Base-by-base conservation (phyloP, 2,329 filamentous ascomycete species). In the Colletotrichum shisoi region DNA sequence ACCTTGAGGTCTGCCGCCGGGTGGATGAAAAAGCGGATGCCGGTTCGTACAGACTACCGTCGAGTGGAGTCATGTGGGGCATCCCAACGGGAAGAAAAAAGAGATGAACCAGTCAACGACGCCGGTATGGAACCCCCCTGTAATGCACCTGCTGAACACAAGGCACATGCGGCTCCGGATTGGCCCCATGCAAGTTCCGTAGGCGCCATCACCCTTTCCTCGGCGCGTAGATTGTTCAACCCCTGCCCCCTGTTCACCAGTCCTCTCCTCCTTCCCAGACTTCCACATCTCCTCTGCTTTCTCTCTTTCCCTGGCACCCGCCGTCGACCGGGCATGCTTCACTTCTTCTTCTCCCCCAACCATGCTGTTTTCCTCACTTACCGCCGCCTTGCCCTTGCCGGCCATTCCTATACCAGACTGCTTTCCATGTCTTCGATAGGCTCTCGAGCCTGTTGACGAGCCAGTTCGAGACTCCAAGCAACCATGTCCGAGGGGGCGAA, bases 131-230 rank as follows among this genome's bases (percentile, higher is more conserved):
- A n/a, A 2, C 27, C 31, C 44, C 67, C 69, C 31, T 67, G 67
- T 21, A 63, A 62, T 59, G 58, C 58, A 69, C 49, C 63, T 60
- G 57, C 57, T 69, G 57, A 24, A 63, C 64, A 68, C 63, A 67
- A 70, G 69, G 69, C 67, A 70, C 69, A 62, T 70, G 67, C 69
- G 69, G 67, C 67, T 69, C 67, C 52, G 56, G 49, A 70, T 70
- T 70, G 69, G 69, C 67, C 61, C 67, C 57, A 69, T 70, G 69
- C 69, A 70, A 68, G 69, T 64, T 67, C 67, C 57, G 49, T 70
- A 70, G 67, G 69, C 69, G 69, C 69, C 69, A 63, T 69, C 69
- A 70, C 69, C 51, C 67, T 69, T 60, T 69, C 56, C 69, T 70
- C 67, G 69, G 69, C 69, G 69, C 69, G 69, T 70, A 70, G 60